Base-by-base conservation (phyloP, 352 stramenopile genomes). In the Phytophthora syringae region DNA sequence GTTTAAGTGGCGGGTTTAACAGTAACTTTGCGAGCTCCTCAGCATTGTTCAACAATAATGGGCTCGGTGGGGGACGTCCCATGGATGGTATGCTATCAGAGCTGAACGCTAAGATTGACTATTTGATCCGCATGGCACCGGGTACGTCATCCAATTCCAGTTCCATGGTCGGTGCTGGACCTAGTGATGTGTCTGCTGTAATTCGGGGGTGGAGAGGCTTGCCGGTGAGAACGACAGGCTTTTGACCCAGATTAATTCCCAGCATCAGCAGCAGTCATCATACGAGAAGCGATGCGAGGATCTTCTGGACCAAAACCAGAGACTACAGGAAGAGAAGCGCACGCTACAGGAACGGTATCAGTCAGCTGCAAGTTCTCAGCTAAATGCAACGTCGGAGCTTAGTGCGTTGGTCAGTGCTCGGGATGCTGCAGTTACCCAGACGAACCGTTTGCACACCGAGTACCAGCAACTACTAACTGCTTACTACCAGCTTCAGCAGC, bases 221-320 rank as follows among this genome's bases (percentile, higher is more conserved):
- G 86, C 82, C 13, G 57, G 56, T 7, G 86, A 94, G 44, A 94
- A 94, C 52, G 86, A 94, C 32, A 76, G 86, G 1, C 73, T 94
- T 22, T 65, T 92, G 32, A 72, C 79, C 0, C 86, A 94, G 57
- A 88, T 94, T 27, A 89, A 90, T 62, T 81, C 82, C n/a, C 86
- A 94, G 39, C 88, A 84, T 30, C 82, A 92, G 62, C 84, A 91
- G 48, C 88, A 91, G 53, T 64, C 67, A 15, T 73, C 79, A 21
- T 91, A 89, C 45, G 86, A 94, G 52, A 82, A 86, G 49, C 81
- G 84, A 4, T 90, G 77, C 36, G 85, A 93, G 24, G 82, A 92
- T 16, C 59, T 91, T 0, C 51, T 91, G 55, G 74, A 81, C 27
- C 74, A 88, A 25, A 83, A 86, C 45, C 75, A 84, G 57, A 73